Percentiles rank a stretch among this genome's conserved stretches.
Evolutionary conservation across 208 protist genomes (phyloP).

Genomic region (Trypanosoma vivax): DNA sequence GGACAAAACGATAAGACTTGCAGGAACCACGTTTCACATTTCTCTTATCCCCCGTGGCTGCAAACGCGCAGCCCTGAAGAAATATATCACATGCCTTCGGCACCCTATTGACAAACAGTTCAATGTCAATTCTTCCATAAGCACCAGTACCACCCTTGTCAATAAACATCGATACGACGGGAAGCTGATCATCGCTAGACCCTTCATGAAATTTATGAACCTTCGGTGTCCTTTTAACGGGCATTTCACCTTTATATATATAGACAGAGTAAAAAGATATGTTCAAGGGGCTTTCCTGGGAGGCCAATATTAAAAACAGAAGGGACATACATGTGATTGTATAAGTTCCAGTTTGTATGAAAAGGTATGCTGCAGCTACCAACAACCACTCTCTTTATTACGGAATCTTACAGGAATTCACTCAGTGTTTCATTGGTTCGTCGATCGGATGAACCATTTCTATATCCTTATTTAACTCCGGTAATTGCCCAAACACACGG

Average conservation of each 20-base stretch:
- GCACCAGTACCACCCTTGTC: slow-evolving; percentile 22
- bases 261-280: slow-evolving; percentile 10
- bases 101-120: slow-evolving; percentile 26
- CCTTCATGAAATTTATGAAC: slow-evolving; percentile 24
- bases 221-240: slow-evolving; percentile 10
- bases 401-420: not conserved
- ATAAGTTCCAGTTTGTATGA: slow-evolving; percentile 2
- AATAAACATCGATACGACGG: slow-evolving; percentile 25
- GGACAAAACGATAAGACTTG: slow-evolving; percentile 49
- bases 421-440: slow-evolving; percentile 74
- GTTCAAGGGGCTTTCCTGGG: not conserved
- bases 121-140: slow-evolving; percentile 23
- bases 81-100: slow-evolving; percentile 77
- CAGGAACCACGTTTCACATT: slow-evolving; percentile 43
- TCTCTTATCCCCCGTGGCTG: slow-evolving; percentile 38
- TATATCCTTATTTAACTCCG: slow-evolving; percentile 40
- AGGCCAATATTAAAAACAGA: not conserved
- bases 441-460: slow-evolving; percentile 73
- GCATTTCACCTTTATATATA: slow-evolving; percentile 14
- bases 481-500: slow-evolving; percentile 44
- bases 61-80: slow-evolving; percentile 31
- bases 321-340: slow-evolving; percentile 5
- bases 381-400: not conserved
- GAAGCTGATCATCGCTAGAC: slow-evolving; percentile 15
- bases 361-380: not conserved